These are phyloP conservation scores for Fusarium sp. DNA, from an alignment of 2,329 filamentous ascomycete genomes.

Conservation along the genomic window DNA sequence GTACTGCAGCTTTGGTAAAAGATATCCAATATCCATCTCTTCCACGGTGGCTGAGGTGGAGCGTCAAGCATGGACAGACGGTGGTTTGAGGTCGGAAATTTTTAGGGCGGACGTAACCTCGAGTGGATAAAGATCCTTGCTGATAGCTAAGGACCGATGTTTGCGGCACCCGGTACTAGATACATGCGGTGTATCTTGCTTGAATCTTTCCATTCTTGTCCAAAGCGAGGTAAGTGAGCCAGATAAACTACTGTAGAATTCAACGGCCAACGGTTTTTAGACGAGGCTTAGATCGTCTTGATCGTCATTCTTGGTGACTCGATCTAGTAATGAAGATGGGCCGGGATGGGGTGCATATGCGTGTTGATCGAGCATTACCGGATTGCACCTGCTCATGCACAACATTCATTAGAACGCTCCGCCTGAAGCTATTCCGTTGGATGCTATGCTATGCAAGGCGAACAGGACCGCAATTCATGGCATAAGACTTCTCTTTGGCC, in stretches of 20 bases:
- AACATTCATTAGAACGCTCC: slow-evolving; percentile 35
- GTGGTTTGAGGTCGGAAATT: slow-evolving; percentile 46
- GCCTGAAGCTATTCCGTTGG: slow-evolving; percentile 4
- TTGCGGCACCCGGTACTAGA: slow-evolving; percentile 39
- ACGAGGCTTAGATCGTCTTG: slow-evolving; percentile 46
- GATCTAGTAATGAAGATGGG: slow-evolving; percentile 12
- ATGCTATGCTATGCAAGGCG: slow-evolving; percentile 25
- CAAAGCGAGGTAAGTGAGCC: not conserved
- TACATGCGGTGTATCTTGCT: slow-evolving; percentile 26
- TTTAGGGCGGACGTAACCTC: slow-evolving; percentile 47
- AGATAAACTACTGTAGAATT: not conserved
- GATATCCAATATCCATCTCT: slow-evolving; percentile 16
- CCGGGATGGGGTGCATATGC: slow-evolving; percentile 28
- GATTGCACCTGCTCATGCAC: slow-evolving; percentile 37
- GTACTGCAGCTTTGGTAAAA: slow-evolving; percentile 3
- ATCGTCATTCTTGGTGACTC: slow-evolving; percentile 19
- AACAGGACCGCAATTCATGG: slow-evolving; percentile 24
- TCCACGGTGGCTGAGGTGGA: slow-evolving; percentile 38
- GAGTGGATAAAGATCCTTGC: slow-evolving; percentile 42
- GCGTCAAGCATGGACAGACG: slow-evolving; percentile 42
- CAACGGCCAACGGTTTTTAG: slow-evolving; percentile 26
- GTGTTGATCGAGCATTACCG: slow-evolving; percentile 25
- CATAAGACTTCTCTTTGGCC: slow-evolving; percentile 35
- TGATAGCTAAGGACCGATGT: slow-evolving; percentile 12
- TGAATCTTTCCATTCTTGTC: slow-evolving; percentile 10